These are phyloP conservation scores for Dichomitus squalens DNA, from an alignment of 1,284 basidiomycete genomes.

Conservation along the genomic window DNA sequence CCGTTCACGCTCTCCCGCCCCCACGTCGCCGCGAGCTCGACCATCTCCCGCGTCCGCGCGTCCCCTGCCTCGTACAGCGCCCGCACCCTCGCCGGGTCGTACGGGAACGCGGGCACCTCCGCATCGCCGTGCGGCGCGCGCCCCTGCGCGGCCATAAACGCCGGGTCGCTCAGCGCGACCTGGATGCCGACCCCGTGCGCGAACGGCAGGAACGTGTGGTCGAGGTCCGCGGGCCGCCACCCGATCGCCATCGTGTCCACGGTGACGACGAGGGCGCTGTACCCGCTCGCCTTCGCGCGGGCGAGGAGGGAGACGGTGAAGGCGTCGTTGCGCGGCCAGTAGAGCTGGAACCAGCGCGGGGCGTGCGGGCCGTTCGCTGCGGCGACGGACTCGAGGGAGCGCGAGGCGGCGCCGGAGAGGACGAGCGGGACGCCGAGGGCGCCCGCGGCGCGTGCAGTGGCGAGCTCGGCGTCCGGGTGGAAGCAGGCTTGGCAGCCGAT, in stretches of 20 bases:
- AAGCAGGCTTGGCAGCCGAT: slow-evolving; percentile 73
- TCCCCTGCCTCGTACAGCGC: slow-evolving; percentile 47
- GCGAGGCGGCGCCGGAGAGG: slow-evolving; percentile 71
- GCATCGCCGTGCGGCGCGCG: slow-evolving; percentile 40
- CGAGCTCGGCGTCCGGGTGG: slow-evolving; percentile 68
- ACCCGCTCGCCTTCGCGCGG: slow-evolving; percentile 68
- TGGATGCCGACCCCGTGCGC: slow-evolving; percentile 60
- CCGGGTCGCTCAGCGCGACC: slow-evolving; percentile 65
- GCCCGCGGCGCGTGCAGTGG: slow-evolving; percentile 64
- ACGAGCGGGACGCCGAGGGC: slow-evolving; percentile 69
- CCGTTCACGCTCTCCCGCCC: slow-evolving; percentile 60
- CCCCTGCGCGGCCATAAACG: slow-evolving; percentile 61
- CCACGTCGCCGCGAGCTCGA: slow-evolving; percentile 57
- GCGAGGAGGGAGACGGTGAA: slow-evolving; percentile 65
- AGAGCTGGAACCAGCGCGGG: slow-evolving; percentile 80
- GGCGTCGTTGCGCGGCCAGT: slow-evolving; percentile 70
- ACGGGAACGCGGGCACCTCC: slow-evolving; percentile 56
- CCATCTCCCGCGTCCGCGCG: slow-evolving; percentile 38
- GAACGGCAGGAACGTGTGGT: slow-evolving; percentile 63
- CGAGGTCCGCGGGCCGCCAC: slow-evolving; percentile 71
- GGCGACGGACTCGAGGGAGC: slow-evolving; percentile 75
- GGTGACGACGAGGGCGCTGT: slow-evolving; percentile 68
- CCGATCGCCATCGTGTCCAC: slow-evolving; percentile 67
- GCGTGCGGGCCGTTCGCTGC: slow-evolving; percentile 55
- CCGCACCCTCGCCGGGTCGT: slow-evolving; percentile 50